Evolutionary conservation across 164 flowering plant species (phyloP), one percentile per base, ranked within the genome.

Genomic region (Amborella trichopoda): DNA sequence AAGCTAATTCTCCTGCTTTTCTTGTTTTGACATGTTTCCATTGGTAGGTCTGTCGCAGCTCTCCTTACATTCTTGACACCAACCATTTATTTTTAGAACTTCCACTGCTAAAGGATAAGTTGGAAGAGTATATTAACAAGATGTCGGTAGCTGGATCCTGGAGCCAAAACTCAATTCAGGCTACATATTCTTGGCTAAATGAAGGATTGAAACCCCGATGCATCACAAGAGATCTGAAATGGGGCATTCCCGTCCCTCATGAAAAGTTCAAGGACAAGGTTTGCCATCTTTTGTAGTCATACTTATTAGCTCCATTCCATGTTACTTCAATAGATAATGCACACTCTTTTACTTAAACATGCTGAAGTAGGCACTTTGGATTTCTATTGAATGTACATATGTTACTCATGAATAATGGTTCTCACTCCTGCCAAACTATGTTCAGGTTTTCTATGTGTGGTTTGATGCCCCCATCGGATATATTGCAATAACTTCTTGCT

Each of bases 181-280:
- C 75, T 41, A 86, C 98, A 48, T 17, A 81, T 70, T 84, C 93
- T 17, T 90, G 91, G 95, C 76, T 83, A 19, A 86, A 68, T 57
- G 98, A 90, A 65, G 98, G 95, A 27, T 65, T 90, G 39, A 86
- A 59, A 68, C 66, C 48, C 20, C 60, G 98, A 36, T 86, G 98
- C 48, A 91, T 91, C 42, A 86, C 98, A 1, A 72, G 98, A 65
- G 98, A 91, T 69, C 70, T 91, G 49, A 91, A 86, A 55, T 91
- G 98, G 98, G 98, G 98, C 3, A 96, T 91, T 52, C 90, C 96
- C 46, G 98, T 91, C 42, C 98, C 98, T 26, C 94, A 62, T 64
- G 96, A 91, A 53, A 72, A 74, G 36, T 91, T 50, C 45, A 71
- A 68, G 52, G 93, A 81, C 54, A 91, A 91, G 94, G 99, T 91